phyloP scores from a whole-genome alignment of 805 yeast genomes.

The Diddensiella santjacobensis region DNA sequence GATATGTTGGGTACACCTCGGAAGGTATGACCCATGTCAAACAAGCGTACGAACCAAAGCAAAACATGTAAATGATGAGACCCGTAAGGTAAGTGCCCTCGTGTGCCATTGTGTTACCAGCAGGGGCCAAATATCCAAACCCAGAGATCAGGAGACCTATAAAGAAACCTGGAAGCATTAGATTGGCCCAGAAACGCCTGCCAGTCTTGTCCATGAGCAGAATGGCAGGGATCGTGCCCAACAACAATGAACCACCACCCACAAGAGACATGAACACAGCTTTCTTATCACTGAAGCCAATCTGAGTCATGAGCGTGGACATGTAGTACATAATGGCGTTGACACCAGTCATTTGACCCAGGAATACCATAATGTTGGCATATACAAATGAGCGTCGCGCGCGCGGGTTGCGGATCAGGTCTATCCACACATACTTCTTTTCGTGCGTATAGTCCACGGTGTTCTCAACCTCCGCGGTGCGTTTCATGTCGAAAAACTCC shows the following conservation, averaged over 20 bases:
- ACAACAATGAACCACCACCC: slow-evolving; percentile 58
- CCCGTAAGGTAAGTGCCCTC: slow-evolving; percentile 62
- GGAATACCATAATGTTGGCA: slow-evolving; percentile 45
- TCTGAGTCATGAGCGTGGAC: slow-evolving; percentile 52
- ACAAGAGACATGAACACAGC: slow-evolving; percentile 66
- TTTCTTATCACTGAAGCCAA: slow-evolving; percentile 50
- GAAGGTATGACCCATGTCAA: slow-evolving; percentile 69
- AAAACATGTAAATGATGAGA: slow-evolving; percentile 57
- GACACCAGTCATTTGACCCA: slow-evolving; percentile 66
- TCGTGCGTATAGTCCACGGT: slow-evolving; percentile 34
- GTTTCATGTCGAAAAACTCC: slow-evolving; percentile 17
- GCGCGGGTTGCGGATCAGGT: slow-evolving; percentile 52
- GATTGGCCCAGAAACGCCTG: slow-evolving; percentile 61
- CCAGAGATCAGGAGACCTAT: slow-evolving; percentile 60
- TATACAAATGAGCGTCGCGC: slow-evolving; percentile 59
- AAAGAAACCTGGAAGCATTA: slow-evolving; percentile 51
- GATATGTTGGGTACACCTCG: slow-evolving; percentile 55
- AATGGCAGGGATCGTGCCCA: slow-evolving; percentile 67
- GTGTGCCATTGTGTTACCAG: slow-evolving; percentile 42
- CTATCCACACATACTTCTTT: slow-evolving; percentile 44
- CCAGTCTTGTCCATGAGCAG: slow-evolving; percentile 32
- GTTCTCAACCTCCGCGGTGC: slow-evolving; percentile 9
- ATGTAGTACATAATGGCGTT: slow-evolving; percentile 64
- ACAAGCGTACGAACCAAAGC: slow-evolving; percentile 64
- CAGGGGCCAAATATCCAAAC: slow-evolving; percentile 47